Base-by-base conservation (phyloP, 192 early-diverging fungal species). In the Dissophora globulifera region DNA sequence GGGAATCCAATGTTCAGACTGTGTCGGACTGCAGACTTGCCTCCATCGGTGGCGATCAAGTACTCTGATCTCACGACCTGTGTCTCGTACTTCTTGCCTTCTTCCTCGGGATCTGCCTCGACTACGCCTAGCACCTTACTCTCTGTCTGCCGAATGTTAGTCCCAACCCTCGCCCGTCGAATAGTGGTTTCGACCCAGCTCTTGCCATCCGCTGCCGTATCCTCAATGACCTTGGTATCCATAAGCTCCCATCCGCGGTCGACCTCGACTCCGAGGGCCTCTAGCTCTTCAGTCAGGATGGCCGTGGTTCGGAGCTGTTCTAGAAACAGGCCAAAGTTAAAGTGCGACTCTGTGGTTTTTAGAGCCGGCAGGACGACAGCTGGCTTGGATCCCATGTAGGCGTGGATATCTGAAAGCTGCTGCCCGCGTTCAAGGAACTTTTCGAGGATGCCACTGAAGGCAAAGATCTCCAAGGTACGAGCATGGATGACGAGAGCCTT, bases 21-120 rank as follows among this genome's bases (percentile, higher is more conserved):
- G 38, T 79, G 78, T 0, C 78, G 56, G 15, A 79, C 78, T 13
- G 54, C 64, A 16, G 78, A 79, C 50, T 66, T 69, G 50, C 78
- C 78, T 10, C 78, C 78, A 40, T 79, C 78, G 19, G 61, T 45
- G 16, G 67, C 78, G 43, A 79, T 64, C 48, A 79, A 42, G 58
- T 79, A 79, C 33, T 69, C 35, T 2, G 69, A 70, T n/a, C 50
- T 9, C 10, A 79, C 49, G 0, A 63, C 29, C 43, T 70, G 53
- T 1, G 40, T 29, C 26, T 72, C 61, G 16, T 66, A 76, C 40
- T n/a, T 19, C 12, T 76, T 76, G 33, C 47, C 52, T 13, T 31
- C 35, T 47, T 76, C 63, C 19, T 76, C 72, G 0, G 58, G 43
- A 43, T 76, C 72, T 19, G 48, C 41, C n/a, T 76, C 72, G 2